Percentiles rank a stretch among this genome's conserved stretches.
These are phyloP conservation scores for Botrytis cinerea DNA, from an alignment of 2,329 filamentous ascomycete genomes.

Conservation along the genomic window DNA sequence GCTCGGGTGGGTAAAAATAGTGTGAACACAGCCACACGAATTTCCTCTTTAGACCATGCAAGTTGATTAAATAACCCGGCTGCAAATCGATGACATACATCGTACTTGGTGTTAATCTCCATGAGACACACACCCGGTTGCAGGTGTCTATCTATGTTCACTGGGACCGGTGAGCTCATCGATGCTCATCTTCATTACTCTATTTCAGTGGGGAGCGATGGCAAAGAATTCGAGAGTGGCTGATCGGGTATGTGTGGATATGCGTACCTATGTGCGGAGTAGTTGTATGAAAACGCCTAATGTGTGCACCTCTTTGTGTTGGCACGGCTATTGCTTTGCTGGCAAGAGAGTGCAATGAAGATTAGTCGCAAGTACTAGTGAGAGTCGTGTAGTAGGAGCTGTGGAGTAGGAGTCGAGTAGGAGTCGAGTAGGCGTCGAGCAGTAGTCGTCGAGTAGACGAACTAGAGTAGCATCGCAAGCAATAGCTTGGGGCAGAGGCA, in stretches of 20 bases:
- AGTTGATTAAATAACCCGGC: not conserved
- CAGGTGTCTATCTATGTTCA: not conserved
- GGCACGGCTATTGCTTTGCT: not conserved
- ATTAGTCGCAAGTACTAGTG: not conserved
- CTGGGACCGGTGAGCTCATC: not conserved
- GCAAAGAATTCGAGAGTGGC: not conserved
- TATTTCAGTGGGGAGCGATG: not conserved
- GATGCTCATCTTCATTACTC: not conserved
- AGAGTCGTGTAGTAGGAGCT: not conserved
- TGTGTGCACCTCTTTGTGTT: not conserved
- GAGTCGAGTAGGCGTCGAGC: too few relatives aligned
- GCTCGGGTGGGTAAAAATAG: not conserved
- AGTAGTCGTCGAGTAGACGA: not conserved
- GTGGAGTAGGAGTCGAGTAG: too few relatives aligned
- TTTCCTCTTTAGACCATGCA: not conserved
- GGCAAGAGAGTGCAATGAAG: not conserved
- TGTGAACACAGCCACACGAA: constrained; percentile 6
- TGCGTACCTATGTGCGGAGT: not conserved
- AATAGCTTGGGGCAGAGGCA: not conserved
- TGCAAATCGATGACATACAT: constrained; percentile 3
- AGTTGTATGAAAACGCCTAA: not conserved
- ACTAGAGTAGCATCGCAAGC: too few relatives aligned
- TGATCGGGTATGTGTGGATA: not conserved
- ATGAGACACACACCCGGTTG: not conserved
- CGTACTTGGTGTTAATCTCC: not conserved